phyloP scores from a whole-genome alignment of 768 basidiomycete species.

The Lentinula edodes region DNA sequence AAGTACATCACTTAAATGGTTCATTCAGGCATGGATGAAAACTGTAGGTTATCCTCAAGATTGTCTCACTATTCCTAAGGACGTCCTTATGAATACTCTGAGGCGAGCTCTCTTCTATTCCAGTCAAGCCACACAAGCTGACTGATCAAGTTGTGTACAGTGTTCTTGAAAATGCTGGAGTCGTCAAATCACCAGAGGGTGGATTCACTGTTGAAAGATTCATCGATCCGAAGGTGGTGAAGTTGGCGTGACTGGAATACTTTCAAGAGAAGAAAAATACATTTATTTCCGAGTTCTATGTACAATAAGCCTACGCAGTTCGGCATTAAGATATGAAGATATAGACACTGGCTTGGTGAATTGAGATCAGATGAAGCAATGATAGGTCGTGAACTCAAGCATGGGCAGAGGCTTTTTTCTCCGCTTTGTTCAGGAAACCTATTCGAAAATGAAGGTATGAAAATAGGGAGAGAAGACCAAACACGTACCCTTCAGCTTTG shows the following conservation, averaged over 20 bases:
- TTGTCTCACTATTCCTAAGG: slow-evolving; percentile 56
- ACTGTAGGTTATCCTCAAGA: slow-evolving; percentile 72
- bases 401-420: background rate
- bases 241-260: slow-evolving; percentile 31
- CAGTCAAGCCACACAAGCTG: background rate
- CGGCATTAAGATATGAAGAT: background rate
- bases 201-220: slow-evolving; percentile 55
- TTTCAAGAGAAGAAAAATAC: background rate
- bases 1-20: background rate
- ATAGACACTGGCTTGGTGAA: background rate
- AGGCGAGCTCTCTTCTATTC: slow-evolving; percentile 34
- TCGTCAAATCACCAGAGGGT: slow-evolving; percentile 50
- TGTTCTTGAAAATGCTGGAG: slow-evolving; percentile 71
- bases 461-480: background rate
- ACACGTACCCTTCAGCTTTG: slow-evolving; percentile 66
- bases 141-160: slow-evolving; percentile 28
- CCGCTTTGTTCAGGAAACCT: slow-evolving; percentile 48
- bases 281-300: background rate
- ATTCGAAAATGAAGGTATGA: background rate
- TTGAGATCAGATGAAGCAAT: background rate
- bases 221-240: slow-evolving; percentile 49
- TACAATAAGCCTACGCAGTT: background rate
- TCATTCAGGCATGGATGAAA: slow-evolving; percentile 69
- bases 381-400: background rate
- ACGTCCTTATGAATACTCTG: slow-evolving; percentile 66